Percentiles rank a stretch among this genome's conserved stretches.
phyloP scores from a whole-genome alignment of 2,329 filamentous ascomycete species.

The Chaetomiaceae sp. region DNA sequence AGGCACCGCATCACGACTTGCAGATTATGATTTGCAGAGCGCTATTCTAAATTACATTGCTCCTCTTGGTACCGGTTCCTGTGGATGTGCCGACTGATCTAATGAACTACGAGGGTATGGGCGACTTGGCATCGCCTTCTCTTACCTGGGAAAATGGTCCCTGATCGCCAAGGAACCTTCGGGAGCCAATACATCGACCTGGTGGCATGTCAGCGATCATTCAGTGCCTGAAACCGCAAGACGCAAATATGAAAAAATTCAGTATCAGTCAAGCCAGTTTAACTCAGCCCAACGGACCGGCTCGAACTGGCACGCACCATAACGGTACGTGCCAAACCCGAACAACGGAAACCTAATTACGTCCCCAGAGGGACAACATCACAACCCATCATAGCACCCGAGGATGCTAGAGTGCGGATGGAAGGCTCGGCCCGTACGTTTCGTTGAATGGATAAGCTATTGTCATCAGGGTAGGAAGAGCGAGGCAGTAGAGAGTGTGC shows the following conservation, averaged over 20 bases:
- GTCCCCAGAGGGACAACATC: conserved; percentile 54
- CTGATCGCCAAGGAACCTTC: not conserved
- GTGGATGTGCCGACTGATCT: not conserved
- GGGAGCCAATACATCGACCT: not conserved
- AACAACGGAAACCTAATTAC: conserved; percentile 61
- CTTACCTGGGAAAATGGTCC: conserved; percentile 3
- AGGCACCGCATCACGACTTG: not conserved
- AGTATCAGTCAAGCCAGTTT: conserved; percentile 37
- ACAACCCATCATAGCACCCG: conserved; percentile 66
- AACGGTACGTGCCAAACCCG: conserved; percentile 51
- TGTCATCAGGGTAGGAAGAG: conserved; percentile 47
- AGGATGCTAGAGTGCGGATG: conserved; percentile 64
- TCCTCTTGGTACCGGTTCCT: not conserved
- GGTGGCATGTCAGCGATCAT: conserved; percentile 18
- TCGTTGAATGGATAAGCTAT: conserved; percentile 76
- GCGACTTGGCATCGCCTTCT: too few relatives aligned
- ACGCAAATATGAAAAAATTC: conserved; percentile 2
- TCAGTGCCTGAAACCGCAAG: not conserved
- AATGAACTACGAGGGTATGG: not conserved
- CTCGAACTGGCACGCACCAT: conserved; percentile 37
- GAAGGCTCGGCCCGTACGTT: conserved; percentile 62
- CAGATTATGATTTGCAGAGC: not conserved
- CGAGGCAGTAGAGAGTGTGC: conserved; percentile 5
- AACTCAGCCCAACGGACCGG: conserved; percentile 37
- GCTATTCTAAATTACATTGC: not conserved